Evolutionary conservation across 2,329 filamentous ascomycete genomes (phyloP), one percentile per base, ranked within the genome.

Genomic region (Diaporthe caulivora): DNA sequence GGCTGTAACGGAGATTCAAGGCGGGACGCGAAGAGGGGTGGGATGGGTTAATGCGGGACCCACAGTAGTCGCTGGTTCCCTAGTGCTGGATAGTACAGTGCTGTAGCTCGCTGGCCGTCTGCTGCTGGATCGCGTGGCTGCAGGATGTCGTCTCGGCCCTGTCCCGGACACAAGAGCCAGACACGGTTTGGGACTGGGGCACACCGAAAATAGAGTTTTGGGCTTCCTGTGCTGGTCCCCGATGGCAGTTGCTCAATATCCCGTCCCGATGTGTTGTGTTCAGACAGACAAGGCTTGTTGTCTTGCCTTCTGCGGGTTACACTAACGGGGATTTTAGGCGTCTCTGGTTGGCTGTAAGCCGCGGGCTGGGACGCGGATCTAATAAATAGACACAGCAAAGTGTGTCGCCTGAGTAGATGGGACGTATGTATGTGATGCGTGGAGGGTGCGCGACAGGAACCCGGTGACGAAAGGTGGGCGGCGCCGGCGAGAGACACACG

Each of bases 21-120:
- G 76, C 74, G 76, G 75, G 74, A 74, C 67, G 76, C 76, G 71
- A 76, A 75, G 78, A 79, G 80, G 65, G 74, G 70, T 60, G 42
- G 57, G 81, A 82, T 81, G 82, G 79, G 80, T 78, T 80, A 80
- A 79, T 82, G 81, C 80, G 80, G 80, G 80, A 80, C 82, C 80
- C 79, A 77, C 78, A 73, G 77, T 53, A 67, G 70, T 71, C 76
- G 77, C 73, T 78, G 77, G 78, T 26, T 67, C 54, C 76, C 75
- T 79, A 78, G 78, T 77, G 78, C 76, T 76, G 71, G 73, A 74
- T 26, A 40, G 60, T 64, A 64, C 44, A 49, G 62, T 40, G 21
- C 62, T 51, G 40, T 75, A 75, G 70, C 71, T 77, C 65, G 44
- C 58, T 72, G 49, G 60, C 65, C 64, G 34, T 51, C 71, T 75